Evolutionary conservation across 2,329 filamentous ascomycete species (phyloP), one percentile per base, ranked within the genome.

Genomic region (Aspergillus costaricaensis): DNA sequence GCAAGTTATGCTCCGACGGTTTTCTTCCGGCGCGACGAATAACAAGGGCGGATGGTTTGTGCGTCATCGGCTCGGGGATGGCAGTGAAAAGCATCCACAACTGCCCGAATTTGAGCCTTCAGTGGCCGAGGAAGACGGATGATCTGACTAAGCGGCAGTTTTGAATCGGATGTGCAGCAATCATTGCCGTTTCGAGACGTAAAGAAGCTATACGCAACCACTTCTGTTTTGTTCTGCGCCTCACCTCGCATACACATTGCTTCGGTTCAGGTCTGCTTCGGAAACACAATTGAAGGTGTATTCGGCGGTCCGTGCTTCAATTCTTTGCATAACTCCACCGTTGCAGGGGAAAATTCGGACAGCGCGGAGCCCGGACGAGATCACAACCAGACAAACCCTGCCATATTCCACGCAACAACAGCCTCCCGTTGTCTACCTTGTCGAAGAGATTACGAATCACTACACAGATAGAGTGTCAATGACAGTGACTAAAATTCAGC

Each of bases 141-240:
- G 23, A 19, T 15, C 65, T 32, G 55, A 50, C 48, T 57, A 43
- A 49, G 44, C 44, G 44, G 23, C 23, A 49, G 10, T 23, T 23
- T 23, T 23, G 25, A 27, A 48, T 27, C 49, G 5, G 2, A 5
- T 15, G 32, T 36, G 25, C 30, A 55, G 52, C 52, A 32, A 55
- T 44, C 38, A 44, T 30, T 55, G 32, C 52, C 52, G 5, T 14
- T 55, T 55, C 19, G 23, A 19, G 52, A 55, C 21, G 9, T 30
- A 2, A 44, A 55, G 38, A 38, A 44, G 38, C 38, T 43, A 55
- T 55, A 27, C 23, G 17, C 38, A 30, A 39, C 32, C 3, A 41
- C 21, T 41, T 43, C 19, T 14, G 32, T 14, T 14, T 23, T 4
- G 10, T 1, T 8, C 41, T 21, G 41, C 41, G 19, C 14, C 19